Percentiles rank a stretch among this genome's conserved stretches.
phyloP scores from a whole-genome alignment of 164 flowering plant genomes.

The Magnolia sinica region DNA sequence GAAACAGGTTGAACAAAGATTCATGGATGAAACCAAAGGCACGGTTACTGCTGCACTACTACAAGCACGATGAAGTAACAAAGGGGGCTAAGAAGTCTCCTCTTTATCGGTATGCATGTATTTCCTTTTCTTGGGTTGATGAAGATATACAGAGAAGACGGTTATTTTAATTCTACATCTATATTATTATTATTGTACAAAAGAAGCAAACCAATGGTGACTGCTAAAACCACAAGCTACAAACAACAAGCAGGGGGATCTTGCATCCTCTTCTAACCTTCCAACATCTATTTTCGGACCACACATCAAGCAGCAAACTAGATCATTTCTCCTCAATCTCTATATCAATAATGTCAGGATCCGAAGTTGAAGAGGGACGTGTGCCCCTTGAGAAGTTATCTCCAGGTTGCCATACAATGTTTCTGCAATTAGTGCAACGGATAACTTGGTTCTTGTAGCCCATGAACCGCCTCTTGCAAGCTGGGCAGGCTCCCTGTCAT shows the following conservation, averaged over 20 bases:
- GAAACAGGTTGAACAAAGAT: no score
- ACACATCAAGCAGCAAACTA: background rate
- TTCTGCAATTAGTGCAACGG: conserved; percentile 71
- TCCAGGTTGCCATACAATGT: conserved; percentile 87
- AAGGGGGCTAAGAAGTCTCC: no score
- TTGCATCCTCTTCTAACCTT: background rate
- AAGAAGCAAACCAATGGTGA: background rate
- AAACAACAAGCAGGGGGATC: background rate
- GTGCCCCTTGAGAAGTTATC: conserved; percentile 51
- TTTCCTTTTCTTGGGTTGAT: background rate
- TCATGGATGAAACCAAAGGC: no score
- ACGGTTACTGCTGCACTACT: no score
- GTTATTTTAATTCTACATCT: background rate
- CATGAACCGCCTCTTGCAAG: conserved; percentile 68
- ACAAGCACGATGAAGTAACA: no score
- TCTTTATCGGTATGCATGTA: background rate
- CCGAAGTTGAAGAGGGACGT: conserved; percentile 33
- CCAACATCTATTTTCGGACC: background rate
- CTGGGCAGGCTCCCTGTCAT: conserved; percentile 82
- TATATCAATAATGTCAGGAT: conserved; percentile 73
- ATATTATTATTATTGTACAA: background rate
- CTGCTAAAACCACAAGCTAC: background rate
- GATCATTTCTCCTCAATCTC: conserved; percentile 83
- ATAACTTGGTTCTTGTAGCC: conserved; percentile 66
- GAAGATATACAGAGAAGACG: background rate